phyloP scores from a whole-genome alignment of 208 protist species.

The Leishmania tropica region DNA sequence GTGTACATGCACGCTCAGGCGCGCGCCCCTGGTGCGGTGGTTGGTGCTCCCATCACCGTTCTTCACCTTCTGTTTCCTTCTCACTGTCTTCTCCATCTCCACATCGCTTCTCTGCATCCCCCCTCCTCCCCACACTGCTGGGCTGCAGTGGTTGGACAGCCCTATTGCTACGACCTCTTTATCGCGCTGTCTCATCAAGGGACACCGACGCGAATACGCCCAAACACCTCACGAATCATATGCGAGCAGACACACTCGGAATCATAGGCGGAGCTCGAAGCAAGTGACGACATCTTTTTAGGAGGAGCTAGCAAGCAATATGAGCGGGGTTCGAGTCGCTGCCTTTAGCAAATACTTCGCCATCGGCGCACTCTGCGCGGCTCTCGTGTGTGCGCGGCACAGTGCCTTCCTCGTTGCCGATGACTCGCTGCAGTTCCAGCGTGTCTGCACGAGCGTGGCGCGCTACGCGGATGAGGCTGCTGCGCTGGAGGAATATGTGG shows the following conservation, averaged over 20 bases:
- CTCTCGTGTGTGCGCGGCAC: constrained; percentile 54
- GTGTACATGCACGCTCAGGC: background rate
- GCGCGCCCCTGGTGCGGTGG: background rate
- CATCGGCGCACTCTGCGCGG: constrained; percentile 38
- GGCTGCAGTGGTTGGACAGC: background rate
- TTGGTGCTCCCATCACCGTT: background rate
- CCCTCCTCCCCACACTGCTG: background rate
- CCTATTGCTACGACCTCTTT: background rate
- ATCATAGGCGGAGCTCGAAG: background rate
- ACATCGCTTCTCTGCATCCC: background rate
- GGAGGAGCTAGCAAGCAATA: background rate
- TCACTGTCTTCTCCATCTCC: background rate
- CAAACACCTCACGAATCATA: background rate
- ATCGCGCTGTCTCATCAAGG: background rate
- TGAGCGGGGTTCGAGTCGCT: constrained; percentile 49
- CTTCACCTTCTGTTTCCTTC: background rate
- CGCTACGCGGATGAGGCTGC: constrained; percentile 40
- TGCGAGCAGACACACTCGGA: background rate
- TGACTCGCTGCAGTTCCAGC: constrained; percentile 39
- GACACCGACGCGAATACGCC: background rate
- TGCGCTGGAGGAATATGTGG: constrained; percentile 48
- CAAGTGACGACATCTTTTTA: background rate
- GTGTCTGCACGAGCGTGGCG: constrained; percentile 35
- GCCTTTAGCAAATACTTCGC: constrained; percentile 65
- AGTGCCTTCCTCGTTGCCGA: constrained; percentile 43